Conservation (phyloP, 2,329 filamentous ascomycete genomes). For the Xylariaceae sp. region DNA sequence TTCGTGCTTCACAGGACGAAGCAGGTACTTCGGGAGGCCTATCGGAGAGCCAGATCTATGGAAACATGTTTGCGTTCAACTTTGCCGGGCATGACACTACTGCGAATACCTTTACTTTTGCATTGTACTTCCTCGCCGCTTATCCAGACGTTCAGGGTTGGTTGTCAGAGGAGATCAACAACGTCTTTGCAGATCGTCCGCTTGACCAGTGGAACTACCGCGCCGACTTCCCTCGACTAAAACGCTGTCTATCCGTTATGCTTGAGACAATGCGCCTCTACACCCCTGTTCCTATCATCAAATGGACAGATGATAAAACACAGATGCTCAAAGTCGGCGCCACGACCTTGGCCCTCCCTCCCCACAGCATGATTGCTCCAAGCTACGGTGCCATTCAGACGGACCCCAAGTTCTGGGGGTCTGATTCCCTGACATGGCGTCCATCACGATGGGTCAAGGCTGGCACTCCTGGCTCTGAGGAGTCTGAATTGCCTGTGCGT, state of each 20-base stretch:
- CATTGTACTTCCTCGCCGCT: conserved; percentile 35
- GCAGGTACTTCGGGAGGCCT: conserved; percentile 17
- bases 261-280: conserved; percentile 36
- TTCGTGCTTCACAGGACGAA: conserved; percentile 19
- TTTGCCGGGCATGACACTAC: conserved; percentile 44
- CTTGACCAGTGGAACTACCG: conserved; percentile 7
- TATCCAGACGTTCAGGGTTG: conserved; percentile 37
- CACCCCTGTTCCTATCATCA: conserved; percentile 21
- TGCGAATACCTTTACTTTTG: conserved; percentile 35
- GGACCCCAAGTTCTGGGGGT: conserved; percentile 14
- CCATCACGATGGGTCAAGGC: conserved; percentile 14
- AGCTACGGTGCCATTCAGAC: conserved; percentile 14
- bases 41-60: conserved; percentile 34
- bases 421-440: conserved; percentile 12
- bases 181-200: conserved; percentile 6
- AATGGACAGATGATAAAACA: conserved; percentile 14
- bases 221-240: conserved; percentile 31
- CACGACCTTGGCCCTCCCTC: conserved; percentile 8
- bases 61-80: conserved; percentile 16
- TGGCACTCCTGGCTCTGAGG: conserved; percentile 8
- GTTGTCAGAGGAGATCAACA: conserved; percentile 31
- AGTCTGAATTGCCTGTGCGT: conserved; percentile 9
- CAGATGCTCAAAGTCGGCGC: conserved; percentile 11
- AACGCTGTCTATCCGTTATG: conserved; percentile 32
- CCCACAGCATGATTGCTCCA: conserved; percentile 10